phyloP scores from a whole-genome alignment of 345 rosid genomes.

The Jatropha curcas region DNA sequence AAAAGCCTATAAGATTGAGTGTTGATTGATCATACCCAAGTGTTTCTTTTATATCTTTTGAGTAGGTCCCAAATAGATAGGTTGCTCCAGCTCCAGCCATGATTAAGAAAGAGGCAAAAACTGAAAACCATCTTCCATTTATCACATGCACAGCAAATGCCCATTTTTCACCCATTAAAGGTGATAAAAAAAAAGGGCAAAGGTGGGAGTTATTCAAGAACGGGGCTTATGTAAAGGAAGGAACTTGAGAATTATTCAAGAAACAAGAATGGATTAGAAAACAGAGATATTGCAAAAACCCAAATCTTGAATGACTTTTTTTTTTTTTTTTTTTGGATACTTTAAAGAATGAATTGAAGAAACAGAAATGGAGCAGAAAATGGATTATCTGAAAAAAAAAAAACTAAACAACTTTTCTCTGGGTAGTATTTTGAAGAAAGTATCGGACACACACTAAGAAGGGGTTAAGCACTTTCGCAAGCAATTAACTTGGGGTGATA shows the following conservation, averaged over 20 bases:
- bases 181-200: too few species aligned
- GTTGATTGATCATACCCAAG: slow-evolving; percentile 87
- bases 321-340: neutral
- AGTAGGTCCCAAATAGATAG: slow-evolving; percentile 77
- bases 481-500: neutral
- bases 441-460: neutral
- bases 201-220: too few species aligned
- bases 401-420: too few species aligned
- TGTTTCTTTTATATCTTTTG: slow-evolving; percentile 64
- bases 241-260: too few species aligned
- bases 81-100: slow-evolving; percentile 95
- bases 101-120: slow-evolving; percentile 79
- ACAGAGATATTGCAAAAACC: neutral
- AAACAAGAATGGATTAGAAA: neutral
- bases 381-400: too few species aligned
- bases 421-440: too few species aligned
- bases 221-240: too few species aligned
- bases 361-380: too few species aligned
- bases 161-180: slow-evolving; percentile 26
- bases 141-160: slow-evolving; percentile 49
- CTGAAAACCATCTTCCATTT: slow-evolving; percentile 82
- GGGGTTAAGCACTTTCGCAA: neutral
- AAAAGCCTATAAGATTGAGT: slow-evolving; percentile 73
- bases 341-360: too few species aligned
- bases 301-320: neutral